Evolutionary conservation across 441 rosid genomes (phyloP).

Genomic region (Croton setiger): DNA sequence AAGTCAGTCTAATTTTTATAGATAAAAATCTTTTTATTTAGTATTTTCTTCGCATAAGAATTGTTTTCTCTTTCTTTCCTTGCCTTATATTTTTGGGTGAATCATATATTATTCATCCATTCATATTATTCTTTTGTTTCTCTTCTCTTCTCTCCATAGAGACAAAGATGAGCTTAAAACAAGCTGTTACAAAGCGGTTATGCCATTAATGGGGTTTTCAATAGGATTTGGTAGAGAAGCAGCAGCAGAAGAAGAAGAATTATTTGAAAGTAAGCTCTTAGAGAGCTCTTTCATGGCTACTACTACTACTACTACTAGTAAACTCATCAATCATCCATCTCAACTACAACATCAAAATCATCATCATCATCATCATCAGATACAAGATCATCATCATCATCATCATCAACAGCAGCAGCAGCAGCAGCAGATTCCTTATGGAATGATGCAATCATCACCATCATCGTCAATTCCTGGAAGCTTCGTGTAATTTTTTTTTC

Average conservation of each 20-base stretch:
- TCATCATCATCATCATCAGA: slow-evolving; percentile 21
- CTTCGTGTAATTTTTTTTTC: slow-evolving; percentile 55
- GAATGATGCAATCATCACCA: slow-evolving; percentile 53
- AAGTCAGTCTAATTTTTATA: slow-evolving; percentile 34
- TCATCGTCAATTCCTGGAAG: slow-evolving; percentile 56
- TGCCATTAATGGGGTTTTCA: slow-evolving; percentile 35
- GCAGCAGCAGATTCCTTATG: slow-evolving; percentile 60
- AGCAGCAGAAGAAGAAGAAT: slow-evolving; percentile 10
- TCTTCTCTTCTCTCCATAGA: slow-evolving; percentile 9
- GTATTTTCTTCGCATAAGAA: slow-evolving; percentile 32
- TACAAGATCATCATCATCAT: slow-evolving; percentile 23
- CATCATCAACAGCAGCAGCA: slow-evolving; percentile 46
- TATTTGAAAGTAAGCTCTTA: slow-evolving; percentile 16
- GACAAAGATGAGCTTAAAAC: slow-evolving; percentile 20
- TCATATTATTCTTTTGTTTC: not conserved
- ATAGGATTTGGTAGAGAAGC: slow-evolving; percentile 17
- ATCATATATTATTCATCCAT: slow-evolving; percentile 12
- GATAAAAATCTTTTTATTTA: slow-evolving; percentile 40
- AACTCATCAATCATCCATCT: slow-evolving; percentile 36
- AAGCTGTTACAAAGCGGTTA: slow-evolving; percentile 23
- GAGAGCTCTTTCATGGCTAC: slow-evolving; percentile 44
- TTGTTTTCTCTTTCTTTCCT: slow-evolving; percentile 12
- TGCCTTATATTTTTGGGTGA: not conserved
- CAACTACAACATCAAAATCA: slow-evolving; percentile 26
- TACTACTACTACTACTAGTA: slow-evolving; percentile 24